phyloP scores from a whole-genome alignment of 139 green algal species.

The Chlamydomonas sp. region DNA sequence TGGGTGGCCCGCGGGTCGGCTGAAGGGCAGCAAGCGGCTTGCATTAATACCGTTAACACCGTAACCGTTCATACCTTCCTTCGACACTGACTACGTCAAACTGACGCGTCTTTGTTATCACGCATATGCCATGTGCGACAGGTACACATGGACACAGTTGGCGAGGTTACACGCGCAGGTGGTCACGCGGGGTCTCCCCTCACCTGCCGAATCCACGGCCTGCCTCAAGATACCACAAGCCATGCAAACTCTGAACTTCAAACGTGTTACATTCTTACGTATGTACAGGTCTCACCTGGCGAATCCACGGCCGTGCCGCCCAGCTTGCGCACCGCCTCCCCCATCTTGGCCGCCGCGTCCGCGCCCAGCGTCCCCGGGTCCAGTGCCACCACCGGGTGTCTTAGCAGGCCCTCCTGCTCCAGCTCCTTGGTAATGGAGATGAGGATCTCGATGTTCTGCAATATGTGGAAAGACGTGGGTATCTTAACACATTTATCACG shows the following conservation, averaged over 20 bases:
- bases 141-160: too few species aligned
- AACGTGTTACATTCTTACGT: neutral
- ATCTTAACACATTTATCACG: too few species aligned
- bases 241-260: too few species aligned
- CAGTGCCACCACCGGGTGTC: conserved; percentile 62
- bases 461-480: neutral
- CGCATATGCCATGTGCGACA: too few species aligned
- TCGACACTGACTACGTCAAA: too few species aligned
- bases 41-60: too few species aligned
- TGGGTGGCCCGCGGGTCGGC: conserved; percentile 71
- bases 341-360: conserved; percentile 43
- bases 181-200: too few species aligned
- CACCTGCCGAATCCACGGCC: too few species aligned
- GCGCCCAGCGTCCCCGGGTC: conserved; percentile 35
- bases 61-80: too few species aligned
- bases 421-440: conserved; percentile 65
- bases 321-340: conserved; percentile 51
- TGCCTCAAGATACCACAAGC: too few species aligned
- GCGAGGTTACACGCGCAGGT: too few species aligned
- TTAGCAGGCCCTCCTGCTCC: conserved; percentile 57
- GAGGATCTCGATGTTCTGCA: conserved; percentile 77
- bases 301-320: conserved; percentile 43
- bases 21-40: conserved; percentile 35
- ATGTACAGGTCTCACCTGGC: conserved; percentile 26
- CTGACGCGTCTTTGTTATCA: too few species aligned